Evolutionary conservation across 192 early-diverging fungal genomes (phyloP), one percentile per base, ranked within the genome.

Genomic region (Coemansia sp.): DNA sequence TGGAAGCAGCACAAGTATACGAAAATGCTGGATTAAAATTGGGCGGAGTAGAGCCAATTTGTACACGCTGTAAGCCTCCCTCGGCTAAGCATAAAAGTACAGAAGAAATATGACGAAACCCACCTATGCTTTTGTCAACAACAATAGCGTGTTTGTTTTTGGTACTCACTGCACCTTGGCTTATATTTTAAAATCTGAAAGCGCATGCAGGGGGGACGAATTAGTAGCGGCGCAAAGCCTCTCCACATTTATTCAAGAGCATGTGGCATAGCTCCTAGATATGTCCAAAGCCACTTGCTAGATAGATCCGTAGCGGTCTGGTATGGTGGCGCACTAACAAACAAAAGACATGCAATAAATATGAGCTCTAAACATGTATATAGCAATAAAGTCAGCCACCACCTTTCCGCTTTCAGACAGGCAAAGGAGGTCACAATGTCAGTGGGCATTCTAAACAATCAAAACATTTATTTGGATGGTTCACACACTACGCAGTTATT

Each of bases 131-230:
- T 12, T 44, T 44, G 43, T 16, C 4, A 9, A 38, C 36, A 44
- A 44, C 43, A 44, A 44, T 0, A 2, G 3, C 43, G 8, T 49
- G 46, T 20, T 6, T 49, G 16, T 27, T 27, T 27, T 27, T 27
- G 27, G 27, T 52, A n/a, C 49, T 52, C 49, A 52, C 49, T 52
- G 24, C 49, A 52, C 49, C 49, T n/a, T 52, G n/a, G 49, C 49
- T 24, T 52, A 2, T 11, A 52, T 22, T 52, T 52, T 11, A 27
- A 27, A 27, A 27, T 27, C 27, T 27, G 27, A 27, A 27, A 27
- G 27, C 27, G 10, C n/a, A 52, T 20, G 49, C 22, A 20, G 5
- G 20, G 20, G 43, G 10, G 49, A 52, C 6, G 10, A 11, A 22
- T 24, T 52, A 52, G 49, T 52, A 22, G 20, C 49, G 10, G 10